Base-by-base conservation (phyloP, 2,329 filamentous ascomycete genomes). In the Tolypocladium tropicale region DNA sequence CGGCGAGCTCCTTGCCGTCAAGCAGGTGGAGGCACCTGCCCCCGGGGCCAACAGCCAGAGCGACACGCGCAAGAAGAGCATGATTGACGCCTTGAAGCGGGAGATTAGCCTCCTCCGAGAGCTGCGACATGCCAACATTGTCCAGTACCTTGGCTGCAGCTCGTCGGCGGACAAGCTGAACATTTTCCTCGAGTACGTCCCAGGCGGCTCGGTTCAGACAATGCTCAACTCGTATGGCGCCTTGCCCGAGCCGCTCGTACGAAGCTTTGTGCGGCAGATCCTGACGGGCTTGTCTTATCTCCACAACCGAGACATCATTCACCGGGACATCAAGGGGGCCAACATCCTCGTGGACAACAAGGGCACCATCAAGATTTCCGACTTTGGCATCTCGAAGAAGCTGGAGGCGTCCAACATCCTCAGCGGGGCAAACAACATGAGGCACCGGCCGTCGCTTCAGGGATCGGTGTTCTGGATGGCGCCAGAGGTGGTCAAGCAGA, bases 381-480 rank as follows among this genome's bases (percentile, higher is more conserved):
- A 99, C 78, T 99, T 99, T 65, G 94, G 94, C 68, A 97, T 99
- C 69, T 95, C 89, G 59, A 99, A 99, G 79, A 95, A 95, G 70
- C 88, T 97, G 43, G 93, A 97, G 72, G 91, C 91, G 16, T 87
- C 90, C 56, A 94, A 92, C 58, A 83, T 96, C 49, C 83, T 95
- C 51, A 84, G 71, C 67, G 86, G 78, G 64, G 86, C 77, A 67
- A 82, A 79, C 66, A 85, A 84, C 72, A 84, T 81, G 71, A 85
- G 84, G 69, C 79, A 88, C 65, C 78, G 84, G 6, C 84, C 85
- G 3, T 97, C 93, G 1, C 82, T 99, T 4, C 94, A 99, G 71
- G 94, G 94, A 16, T 96, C 91, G 30, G 94, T 99, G 54, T 99
- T 96, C 76, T 99, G 94, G 94, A 99, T 99, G 94, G 94, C 94